Conservation (phyloP, 139 green algal species). For the Haematococcus sp. region DNA sequence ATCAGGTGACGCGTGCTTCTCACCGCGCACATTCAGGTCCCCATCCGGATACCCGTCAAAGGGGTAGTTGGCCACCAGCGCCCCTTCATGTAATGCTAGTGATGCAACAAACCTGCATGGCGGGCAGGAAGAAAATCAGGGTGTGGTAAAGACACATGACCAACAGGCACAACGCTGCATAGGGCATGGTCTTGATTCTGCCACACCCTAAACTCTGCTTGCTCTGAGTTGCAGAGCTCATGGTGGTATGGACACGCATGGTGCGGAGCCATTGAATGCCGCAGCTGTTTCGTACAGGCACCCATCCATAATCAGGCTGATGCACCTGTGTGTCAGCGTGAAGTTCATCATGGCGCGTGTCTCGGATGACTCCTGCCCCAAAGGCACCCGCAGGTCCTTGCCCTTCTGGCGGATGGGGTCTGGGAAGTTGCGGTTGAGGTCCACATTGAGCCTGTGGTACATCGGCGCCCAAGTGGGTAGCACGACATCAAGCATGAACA, state of each 20-base stretch:
- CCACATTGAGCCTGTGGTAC: slow-evolving; percentile 36
- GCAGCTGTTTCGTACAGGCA: too few species aligned
- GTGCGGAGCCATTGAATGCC: too few species aligned
- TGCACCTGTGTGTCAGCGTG: slow-evolving; percentile 24
- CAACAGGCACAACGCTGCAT: not conserved
- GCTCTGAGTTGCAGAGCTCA: too few species aligned
- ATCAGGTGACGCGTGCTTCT: slow-evolving; percentile 63
- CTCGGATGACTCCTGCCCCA: slow-evolving; percentile 65
- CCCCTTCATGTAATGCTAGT: slow-evolving; percentile 76
- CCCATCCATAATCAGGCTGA: too few species aligned
- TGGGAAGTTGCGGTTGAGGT: slow-evolving; percentile 94
- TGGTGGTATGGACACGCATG: too few species aligned
- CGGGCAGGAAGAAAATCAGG: too few species aligned
- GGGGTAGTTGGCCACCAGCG: slow-evolving; percentile 85
- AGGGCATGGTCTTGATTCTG: too few species aligned
- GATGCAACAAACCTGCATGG: slow-evolving; percentile 54
- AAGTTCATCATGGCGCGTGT: slow-evolving; percentile 74
- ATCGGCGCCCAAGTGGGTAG: too few species aligned
- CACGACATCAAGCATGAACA: too few species aligned
- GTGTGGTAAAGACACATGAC: too few species aligned
- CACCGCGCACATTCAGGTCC: not conserved
- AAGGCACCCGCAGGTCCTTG: slow-evolving; percentile 18
- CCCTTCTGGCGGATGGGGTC: slow-evolving; percentile 49
- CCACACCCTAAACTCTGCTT: not conserved
- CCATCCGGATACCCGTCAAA: slow-evolving; percentile 74